Base-by-base conservation (phyloP, 1,139 yeast genomes). In the Kodamaea ohmeri region DNA sequence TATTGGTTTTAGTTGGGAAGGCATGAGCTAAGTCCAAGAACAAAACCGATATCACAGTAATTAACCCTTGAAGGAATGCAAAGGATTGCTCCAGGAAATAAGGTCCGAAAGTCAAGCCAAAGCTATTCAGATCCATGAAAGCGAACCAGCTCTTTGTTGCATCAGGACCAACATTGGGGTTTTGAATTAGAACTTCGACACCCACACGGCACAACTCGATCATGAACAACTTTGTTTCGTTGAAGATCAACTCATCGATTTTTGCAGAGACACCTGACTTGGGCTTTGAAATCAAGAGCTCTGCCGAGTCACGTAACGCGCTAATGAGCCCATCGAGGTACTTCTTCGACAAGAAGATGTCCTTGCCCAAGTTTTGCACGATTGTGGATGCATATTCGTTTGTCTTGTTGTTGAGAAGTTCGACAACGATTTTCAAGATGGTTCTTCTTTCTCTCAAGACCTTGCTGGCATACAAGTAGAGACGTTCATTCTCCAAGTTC, bases 61-160 rank as follows among this genome's bases (percentile, higher is more conserved):
- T 51, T 19, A 82, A 60, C 1, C 76, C 67, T 42, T 71, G 71
- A 9, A 78, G 53, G 26, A 76, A 70, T 9, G 61, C 52, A 38
- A 58, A 63, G 1, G 69, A 47, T 34, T 71, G 77, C 0, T 50
- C 50, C 16, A 62, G 55, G 6, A 60, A 53, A 29, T 52, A 50
- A 9, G 67, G 58, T 5, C 60, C 60, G 38, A 58, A 46, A 2
- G 50, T 40, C 25, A 59, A 43, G 19, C 73, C 63, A 47, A 69
- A 77, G 32, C 63, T 62, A 2, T 72, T 66, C 4, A 60, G 52
- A 12, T 64, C 58, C 71, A 79, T 67, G 17, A 78, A 58, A 4
- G 63, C 51, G 46, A 83, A 80, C 95, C 95, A 87, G 8, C 61
- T 52, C 2, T 55, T 40, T 1, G 78, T 71, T 1, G 52, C 44